Percentiles rank a stretch among this genome's conserved stretches.
These are phyloP conservation scores for Lophiotrema nucula DNA, from an alignment of 495 filamentous ascomycete genomes.

Conservation along the genomic window DNA sequence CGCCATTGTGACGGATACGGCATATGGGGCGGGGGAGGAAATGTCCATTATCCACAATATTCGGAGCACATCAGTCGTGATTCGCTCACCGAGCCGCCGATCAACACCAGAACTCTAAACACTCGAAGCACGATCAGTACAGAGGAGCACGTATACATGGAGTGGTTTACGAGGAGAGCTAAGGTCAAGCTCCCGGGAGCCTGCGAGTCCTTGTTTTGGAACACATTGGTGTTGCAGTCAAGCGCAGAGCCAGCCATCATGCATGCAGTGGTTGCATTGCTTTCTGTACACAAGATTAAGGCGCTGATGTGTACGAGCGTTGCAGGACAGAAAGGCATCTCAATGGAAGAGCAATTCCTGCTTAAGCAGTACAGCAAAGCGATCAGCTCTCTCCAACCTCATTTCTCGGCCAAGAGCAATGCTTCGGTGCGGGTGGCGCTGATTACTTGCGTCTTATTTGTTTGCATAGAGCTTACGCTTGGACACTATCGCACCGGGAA, in stretches of 20 bases:
- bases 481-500: constrained; percentile 46
- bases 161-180: constrained; percentile 46
- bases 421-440: constrained; percentile 44
- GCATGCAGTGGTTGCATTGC: constrained; percentile 53
- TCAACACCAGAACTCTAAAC: not conserved
- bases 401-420: constrained; percentile 26
- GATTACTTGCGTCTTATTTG: constrained; percentile 57
- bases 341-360: constrained; percentile 40
- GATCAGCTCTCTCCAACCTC: constrained; percentile 43
- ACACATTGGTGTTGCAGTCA: constrained; percentile 48
- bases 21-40: constrained; percentile 57
- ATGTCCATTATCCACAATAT: not conserved
- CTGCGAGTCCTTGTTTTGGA: constrained; percentile 51
- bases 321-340: not conserved
- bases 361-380: constrained; percentile 50
- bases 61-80: too few relatives aligned
- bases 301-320: not conserved
- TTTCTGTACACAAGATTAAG: constrained; percentile 41
- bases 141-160: constrained; percentile 39
- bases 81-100: too few relatives aligned
- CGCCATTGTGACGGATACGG: constrained; percentile 37
- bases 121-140: not conserved
- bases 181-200: constrained; percentile 47
- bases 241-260: constrained; percentile 51
- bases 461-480: constrained; percentile 55